Evolutionary conservation across 352 stramenopile genomes (phyloP), one percentile per base, ranked within the genome.

Genomic region (Albugo candida): DNA sequence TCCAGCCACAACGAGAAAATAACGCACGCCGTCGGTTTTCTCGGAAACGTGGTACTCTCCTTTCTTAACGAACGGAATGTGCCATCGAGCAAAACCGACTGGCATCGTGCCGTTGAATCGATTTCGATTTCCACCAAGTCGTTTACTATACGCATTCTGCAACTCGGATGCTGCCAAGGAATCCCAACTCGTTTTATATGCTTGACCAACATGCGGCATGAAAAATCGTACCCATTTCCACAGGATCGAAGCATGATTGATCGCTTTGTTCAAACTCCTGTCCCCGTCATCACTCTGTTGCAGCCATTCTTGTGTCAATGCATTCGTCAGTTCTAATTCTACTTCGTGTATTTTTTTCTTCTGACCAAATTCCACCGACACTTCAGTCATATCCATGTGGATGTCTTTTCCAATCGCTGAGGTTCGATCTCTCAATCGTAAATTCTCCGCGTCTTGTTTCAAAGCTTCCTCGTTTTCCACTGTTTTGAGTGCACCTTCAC

Each of bases 31-130:
- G 52, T 95, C 83, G 5, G 83, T 95, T 64, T 95, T 95, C 58
- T 95, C 83, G 11, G 80, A 88, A 11, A 92, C 70, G 53, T 74
- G 91, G 53, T 95, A 95, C 51, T 87, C 79, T 37, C 67, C 62
- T 36, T 71, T 67, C 54, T 82, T 74, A 37, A 92, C 74, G n/a
- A 82, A 51, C 34, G 78, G 73, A 43, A 95, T 88, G 54, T 93
- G 74, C 62, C 70, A 83, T 34, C 80, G 73, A n/a, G 81, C 81
- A 70, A 95, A 93, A 10, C 84, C 84, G 14, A 93, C 83, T 8
- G 83, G 83, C 81, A 93, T 93, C 10, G 83, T 92, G 0, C 83
- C 83, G 36, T 68, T 75, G 60, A 95, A 95, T 55, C 92, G 87
- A 46, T 68, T 63, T 40, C 73, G 71, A 45, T 74, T 52, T 31